Percentiles rank a stretch among this genome's conserved stretches.
phyloP scores from a whole-genome alignment of 2,329 filamentous ascomycete genomes.

The Fusarium newnesense region DNA sequence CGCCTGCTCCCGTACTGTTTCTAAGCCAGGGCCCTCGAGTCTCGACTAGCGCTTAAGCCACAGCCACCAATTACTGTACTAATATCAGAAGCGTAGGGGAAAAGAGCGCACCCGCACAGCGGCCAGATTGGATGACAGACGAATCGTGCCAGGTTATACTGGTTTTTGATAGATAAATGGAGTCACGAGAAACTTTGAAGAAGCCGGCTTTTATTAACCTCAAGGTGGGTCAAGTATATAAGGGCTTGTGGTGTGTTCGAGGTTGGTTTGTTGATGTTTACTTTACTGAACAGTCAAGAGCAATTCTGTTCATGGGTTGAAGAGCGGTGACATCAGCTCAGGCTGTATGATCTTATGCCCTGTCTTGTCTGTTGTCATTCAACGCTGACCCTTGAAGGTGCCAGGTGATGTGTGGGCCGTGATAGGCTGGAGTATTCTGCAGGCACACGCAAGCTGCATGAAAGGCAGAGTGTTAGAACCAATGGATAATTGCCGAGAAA shows the following conservation, averaged over 20 bases:
- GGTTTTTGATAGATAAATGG: constrained; percentile 6
- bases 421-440: constrained; percentile 22
- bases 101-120: not conserved
- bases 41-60: constrained; percentile 31
- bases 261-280: constrained; percentile 33
- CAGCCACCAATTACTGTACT: not conserved
- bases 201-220: not conserved
- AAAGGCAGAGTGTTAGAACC: not conserved
- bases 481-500: not conserved
- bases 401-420: not conserved
- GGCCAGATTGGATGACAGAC: not conserved
- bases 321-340: constrained; percentile 19
- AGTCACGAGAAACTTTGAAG: not conserved
- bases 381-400: constrained; percentile 9
- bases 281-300: not conserved
- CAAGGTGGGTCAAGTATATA: constrained; percentile 13
- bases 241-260: constrained; percentile 18
- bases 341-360: constrained; percentile 18
- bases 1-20: not conserved
- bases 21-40: constrained; percentile 10
- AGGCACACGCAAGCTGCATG: constrained; percentile 27
- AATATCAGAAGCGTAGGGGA: not conserved
- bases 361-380: constrained; percentile 14
- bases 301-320: not conserved
- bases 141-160: constrained; percentile 25